phyloP scores from a whole-genome alignment of 495 filamentous ascomycete species.

The Pyrenula aspistea region DNA sequence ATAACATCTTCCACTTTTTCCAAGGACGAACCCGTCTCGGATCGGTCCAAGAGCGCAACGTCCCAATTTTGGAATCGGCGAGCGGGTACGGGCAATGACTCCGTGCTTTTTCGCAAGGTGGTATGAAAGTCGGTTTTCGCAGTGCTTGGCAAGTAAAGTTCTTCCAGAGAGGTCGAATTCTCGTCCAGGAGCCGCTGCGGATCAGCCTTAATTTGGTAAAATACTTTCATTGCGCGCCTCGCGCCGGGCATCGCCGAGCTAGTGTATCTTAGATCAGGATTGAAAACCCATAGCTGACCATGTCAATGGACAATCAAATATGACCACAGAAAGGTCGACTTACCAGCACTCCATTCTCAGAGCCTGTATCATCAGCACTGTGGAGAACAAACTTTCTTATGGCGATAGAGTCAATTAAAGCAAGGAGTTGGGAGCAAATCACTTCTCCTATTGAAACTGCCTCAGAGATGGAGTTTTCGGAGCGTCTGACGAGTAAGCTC shows the following conservation, averaged over 20 bases:
- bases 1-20: not conserved
- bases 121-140: slow-evolving; percentile 31
- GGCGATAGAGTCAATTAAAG: slow-evolving; percentile 36
- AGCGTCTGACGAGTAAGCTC: slow-evolving; percentile 20
- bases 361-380: slow-evolving; percentile 14
- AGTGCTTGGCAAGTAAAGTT: slow-evolving; percentile 43
- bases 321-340: slow-evolving; percentile 21
- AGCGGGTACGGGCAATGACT: slow-evolving; percentile 41
- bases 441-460: slow-evolving; percentile 36
- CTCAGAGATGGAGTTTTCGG: slow-evolving; percentile 14
- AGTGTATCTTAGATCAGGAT: slow-evolving; percentile 52
- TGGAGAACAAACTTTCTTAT: slow-evolving; percentile 35
- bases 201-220: slow-evolving; percentile 40
- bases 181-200: slow-evolving; percentile 42
- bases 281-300: slow-evolving; percentile 54
- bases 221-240: slow-evolving; percentile 52
- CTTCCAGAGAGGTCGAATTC: slow-evolving; percentile 46
- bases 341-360: slow-evolving; percentile 29
- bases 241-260: slow-evolving; percentile 29
- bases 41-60: slow-evolving; percentile 48
- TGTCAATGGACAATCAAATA: slow-evolving; percentile 22
- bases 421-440: slow-evolving; percentile 36
- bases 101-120: slow-evolving; percentile 35
- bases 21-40: slow-evolving; percentile 5
- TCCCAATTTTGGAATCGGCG: slow-evolving; percentile 51